These are phyloP conservation scores for Trametes gibbosa DNA, from an alignment of 768 basidiomycete species.

Conservation along the genomic window DNA sequence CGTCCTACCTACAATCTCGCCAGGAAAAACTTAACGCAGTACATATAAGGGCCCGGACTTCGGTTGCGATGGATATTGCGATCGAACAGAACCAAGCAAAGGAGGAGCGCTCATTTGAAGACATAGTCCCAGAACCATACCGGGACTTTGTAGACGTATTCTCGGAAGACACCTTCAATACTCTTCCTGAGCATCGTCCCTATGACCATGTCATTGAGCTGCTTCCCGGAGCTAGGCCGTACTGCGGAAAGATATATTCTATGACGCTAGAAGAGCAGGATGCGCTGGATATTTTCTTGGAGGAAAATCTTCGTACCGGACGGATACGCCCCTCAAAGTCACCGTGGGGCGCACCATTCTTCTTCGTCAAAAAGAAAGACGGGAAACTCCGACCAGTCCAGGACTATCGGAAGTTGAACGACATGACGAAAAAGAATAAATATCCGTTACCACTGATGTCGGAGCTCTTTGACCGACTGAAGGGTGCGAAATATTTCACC, in stretches of 20 bases:
- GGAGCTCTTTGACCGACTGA: conserved; percentile 26
- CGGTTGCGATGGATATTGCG: conserved; percentile 10
- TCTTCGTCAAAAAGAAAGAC: conserved; percentile 33
- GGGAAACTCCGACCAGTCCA: conserved; percentile 23
- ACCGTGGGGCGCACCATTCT: conserved; percentile 25
- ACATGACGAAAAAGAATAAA: conserved; percentile 33
- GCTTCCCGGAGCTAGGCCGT: conserved; percentile 6
- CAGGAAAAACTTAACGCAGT: neutral
- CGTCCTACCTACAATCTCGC: neutral
- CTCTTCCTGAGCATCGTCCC: conserved; percentile 12
- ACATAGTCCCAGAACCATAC: conserved; percentile 9
- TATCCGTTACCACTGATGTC: conserved; percentile 35
- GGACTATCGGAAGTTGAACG: conserved; percentile 33
- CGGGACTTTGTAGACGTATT: conserved; percentile 10
- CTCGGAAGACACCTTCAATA: neutral
- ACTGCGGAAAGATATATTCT: conserved; percentile 19
- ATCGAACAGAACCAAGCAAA: conserved; percentile 4
- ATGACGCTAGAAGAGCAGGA: conserved; percentile 14
- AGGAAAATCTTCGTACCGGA: conserved; percentile 23
- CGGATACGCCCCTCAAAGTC: conserved; percentile 23
- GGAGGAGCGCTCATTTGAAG: conserved; percentile 3
- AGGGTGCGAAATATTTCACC: conserved; percentile 25
- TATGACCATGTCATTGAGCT: conserved; percentile 23
- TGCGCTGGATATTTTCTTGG: conserved; percentile 20
- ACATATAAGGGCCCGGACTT: neutral